Base-by-base conservation (phyloP, 2,329 filamentous ascomycete genomes). In the Diaporthe citriasiana region DNA sequence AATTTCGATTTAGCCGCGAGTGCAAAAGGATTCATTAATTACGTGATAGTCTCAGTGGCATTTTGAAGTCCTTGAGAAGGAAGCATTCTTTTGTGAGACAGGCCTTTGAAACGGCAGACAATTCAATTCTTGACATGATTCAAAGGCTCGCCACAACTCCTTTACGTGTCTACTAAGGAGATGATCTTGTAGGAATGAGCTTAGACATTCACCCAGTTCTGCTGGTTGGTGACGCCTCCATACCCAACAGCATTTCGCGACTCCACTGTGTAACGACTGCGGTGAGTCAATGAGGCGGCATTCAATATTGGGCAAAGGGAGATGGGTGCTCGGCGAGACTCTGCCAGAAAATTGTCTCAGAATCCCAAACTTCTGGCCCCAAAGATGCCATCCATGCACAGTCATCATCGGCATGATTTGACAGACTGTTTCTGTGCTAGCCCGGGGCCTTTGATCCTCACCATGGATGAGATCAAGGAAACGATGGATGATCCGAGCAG, bases 271-370 rank as follows among this genome's bases (percentile, higher is more conserved):
- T n/a, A n/a, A 35, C 0, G 30, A 56, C 30, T 3, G 53, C 53
- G 1, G 4, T n/a, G 5, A 22, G 3, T 56, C 8, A 56, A n/a
- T 56, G 27, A 12, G 53, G 19, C 1, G 30, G 8, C 30, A 56
- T 35, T 56, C 30, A 35, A 10, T 56, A 56, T 13, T 56, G 53
- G 35, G 30, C 53, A 56, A 56, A 56, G 30, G 53, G 30, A 35
- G 30, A 56, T 56, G 53, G 53, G 12, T 56, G 53, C 8, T 56
- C 53, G 10, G 53, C 53, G 25, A 56, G 53, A 35, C 53, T n/a
- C 53, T 35, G 53, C 53, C 53, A 56, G 19, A 56, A 56, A 3
- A 8, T 10, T 35, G 35, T 56, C 30, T 56, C 53, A 56, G 53
- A 56, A n/a, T 56, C 53, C 30, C 53, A 56, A n/a, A 56, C n/a